Evolutionary conservation across 805 yeast species (phyloP).

Genomic region (Blastobotrys attinorum): DNA sequence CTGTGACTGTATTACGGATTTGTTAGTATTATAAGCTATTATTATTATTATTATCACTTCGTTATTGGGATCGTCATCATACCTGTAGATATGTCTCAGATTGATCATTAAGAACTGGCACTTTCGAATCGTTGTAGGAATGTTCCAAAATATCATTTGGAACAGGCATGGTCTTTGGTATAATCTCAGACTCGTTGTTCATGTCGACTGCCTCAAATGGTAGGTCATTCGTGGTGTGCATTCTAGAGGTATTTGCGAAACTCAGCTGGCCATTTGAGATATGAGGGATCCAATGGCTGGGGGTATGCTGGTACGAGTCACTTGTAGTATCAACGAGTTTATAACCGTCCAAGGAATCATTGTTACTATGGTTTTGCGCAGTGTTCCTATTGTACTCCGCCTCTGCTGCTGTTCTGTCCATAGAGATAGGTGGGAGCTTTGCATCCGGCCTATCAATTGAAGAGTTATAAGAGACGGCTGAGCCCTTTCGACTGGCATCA

Average conservation of each 20-base stretch:
- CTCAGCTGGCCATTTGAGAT: slow-evolving; percentile 17
- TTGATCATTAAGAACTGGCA: background rate
- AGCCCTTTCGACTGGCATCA: background rate
- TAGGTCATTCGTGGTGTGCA: slow-evolving; percentile 11
- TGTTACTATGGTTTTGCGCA: too few species aligned
- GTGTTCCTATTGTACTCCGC: too few species aligned
- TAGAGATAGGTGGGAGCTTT: background rate
- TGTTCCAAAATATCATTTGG: slow-evolving; percentile 7
- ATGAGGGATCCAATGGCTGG: slow-evolving; percentile 31
- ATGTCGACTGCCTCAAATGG: slow-evolving; percentile 17
- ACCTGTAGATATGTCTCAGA: background rate
- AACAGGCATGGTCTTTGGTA: slow-evolving; percentile 8
- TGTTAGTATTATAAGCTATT: background rate
- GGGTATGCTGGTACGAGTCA: slow-evolving; percentile 8
- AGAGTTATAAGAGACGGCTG: background rate
- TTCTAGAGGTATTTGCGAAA: slow-evolving; percentile 15
- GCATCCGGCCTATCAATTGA: background rate
- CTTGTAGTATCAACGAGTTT: background rate
- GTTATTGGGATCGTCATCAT: background rate
- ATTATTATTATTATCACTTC: background rate
- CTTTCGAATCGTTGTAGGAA: background rate
- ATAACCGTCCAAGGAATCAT: background rate
- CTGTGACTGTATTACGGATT: background rate
- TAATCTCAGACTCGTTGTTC: slow-evolving; percentile 1
- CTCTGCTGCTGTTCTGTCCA: too few species aligned